These are phyloP conservation scores for Aspergillus sp. DNA, from an alignment of 2,329 filamentous ascomycete species.

Conservation along the genomic window DNA sequence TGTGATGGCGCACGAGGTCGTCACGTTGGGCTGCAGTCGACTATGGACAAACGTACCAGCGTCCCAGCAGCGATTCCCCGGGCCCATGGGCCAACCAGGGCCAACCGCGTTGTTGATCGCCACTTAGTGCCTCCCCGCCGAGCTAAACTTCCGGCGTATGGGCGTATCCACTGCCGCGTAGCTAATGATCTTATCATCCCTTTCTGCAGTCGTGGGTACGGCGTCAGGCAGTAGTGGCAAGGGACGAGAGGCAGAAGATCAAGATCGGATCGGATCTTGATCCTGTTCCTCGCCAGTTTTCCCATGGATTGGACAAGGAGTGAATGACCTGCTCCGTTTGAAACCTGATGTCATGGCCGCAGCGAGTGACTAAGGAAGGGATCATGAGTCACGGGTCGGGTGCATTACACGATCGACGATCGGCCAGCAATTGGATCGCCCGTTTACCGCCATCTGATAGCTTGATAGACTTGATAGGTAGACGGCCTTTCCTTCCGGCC, in stretches of 20 bases:
- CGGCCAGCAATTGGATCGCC: background rate
- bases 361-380: background rate
- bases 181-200: background rate
- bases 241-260: background rate
- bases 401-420: background rate
- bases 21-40: background rate
- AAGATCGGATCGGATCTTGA: background rate
- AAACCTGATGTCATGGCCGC: background rate
- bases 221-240: background rate
- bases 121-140: constrained; percentile 2
- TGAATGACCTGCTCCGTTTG: background rate
- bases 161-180: constrained; percentile 1
- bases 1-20: background rate
- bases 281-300: no score
- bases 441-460: background rate
- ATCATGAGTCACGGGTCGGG: background rate
- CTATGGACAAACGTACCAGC: background rate
- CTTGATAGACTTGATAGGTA: background rate
- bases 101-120: constrained; percentile 5
- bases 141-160: background rate
- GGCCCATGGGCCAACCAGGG: background rate
- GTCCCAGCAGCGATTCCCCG: background rate
- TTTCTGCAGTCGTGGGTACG: background rate
- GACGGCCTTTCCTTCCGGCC: constrained; percentile 5
- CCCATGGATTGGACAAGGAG: no score